These are phyloP conservation scores for Ogataea nonfermentans DNA, from an alignment of 805 yeast species.

Conservation along the genomic window DNA sequence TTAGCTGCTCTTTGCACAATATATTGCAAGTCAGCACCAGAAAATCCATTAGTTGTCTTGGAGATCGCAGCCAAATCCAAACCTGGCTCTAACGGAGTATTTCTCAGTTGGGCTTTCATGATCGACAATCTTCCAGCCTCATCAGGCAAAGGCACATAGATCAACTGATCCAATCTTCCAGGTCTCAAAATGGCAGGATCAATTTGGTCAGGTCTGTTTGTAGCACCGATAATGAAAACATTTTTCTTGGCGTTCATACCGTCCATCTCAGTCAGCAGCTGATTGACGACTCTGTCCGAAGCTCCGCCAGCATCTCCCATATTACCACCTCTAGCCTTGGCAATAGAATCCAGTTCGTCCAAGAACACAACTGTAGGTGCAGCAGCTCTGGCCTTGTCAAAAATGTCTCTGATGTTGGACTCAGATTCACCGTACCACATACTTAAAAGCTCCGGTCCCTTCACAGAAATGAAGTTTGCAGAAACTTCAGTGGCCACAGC, in stretches of 20 bases:
- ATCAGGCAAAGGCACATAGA: constrained; percentile 98
- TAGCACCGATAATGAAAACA: constrained; percentile 98
- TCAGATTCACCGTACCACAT: constrained; percentile 99
- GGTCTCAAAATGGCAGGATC: constrained; percentile 99
- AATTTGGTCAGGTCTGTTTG: constrained; percentile 98
- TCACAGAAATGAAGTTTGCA: constrained; percentile 95
- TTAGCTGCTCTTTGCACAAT: constrained; percentile 98
- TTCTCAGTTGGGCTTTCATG: constrained; percentile 93
- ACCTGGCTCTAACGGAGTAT: constrained; percentile 98
- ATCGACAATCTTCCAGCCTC: constrained; percentile 91
- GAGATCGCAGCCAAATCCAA: constrained; percentile 86
- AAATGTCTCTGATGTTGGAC: constrained; percentile 94
- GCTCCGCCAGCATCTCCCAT: constrained; percentile 96
- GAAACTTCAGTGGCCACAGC: constrained; percentile 99
- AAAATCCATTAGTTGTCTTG: constrained; percentile 92
- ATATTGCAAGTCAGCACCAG: constrained; percentile 98
- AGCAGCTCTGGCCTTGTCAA: constrained; percentile 98
- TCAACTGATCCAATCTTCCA: constrained; percentile 97
- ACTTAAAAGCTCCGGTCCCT: constrained; percentile 94
- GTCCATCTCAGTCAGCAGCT: constrained; percentile 96
- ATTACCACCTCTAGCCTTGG: constrained; percentile 93
- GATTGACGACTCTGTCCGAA: constrained; percentile 93
- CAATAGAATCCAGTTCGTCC: constrained; percentile 97
- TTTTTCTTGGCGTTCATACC: constrained; percentile 99
- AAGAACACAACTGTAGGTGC: constrained; percentile 99